These are phyloP conservation scores for Pisolithus microcarpus DNA, from an alignment of 768 basidiomycete genomes.

Conservation along the genomic window DNA sequence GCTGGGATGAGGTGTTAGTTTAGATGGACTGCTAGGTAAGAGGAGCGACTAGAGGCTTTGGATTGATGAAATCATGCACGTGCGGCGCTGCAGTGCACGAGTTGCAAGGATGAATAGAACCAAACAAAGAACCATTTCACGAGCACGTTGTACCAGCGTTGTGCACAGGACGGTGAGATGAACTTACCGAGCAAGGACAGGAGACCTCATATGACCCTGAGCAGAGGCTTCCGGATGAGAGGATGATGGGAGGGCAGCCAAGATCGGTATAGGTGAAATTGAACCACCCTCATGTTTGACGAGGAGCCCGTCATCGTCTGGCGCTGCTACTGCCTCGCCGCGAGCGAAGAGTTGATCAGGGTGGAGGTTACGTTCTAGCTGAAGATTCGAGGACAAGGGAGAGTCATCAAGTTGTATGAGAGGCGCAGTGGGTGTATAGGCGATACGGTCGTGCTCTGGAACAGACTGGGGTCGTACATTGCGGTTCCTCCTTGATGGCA, in stretches of 20 bases:
- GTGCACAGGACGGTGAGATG: not conserved
- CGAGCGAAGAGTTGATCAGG: constrained; percentile 4
- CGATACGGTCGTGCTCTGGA: constrained; percentile 9
- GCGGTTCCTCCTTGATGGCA: constrained; percentile 21
- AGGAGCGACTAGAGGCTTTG: not conserved
- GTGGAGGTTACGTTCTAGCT: constrained; percentile 8
- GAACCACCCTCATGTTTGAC: constrained; percentile 23
- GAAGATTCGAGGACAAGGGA: constrained; percentile 13
- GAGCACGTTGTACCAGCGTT: not conserved
- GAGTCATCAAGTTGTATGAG: constrained; percentile 29
- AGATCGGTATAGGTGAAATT: constrained; percentile 9
- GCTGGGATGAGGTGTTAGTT: constrained; percentile 27
- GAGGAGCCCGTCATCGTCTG: constrained; percentile 18
- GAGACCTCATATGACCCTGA: constrained; percentile 25
- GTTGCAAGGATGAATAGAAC: not conserved
- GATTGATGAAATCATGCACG: constrained; percentile 2
- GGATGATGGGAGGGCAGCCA: not conserved
- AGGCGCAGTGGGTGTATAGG: constrained; percentile 23
- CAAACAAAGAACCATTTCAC: constrained; percentile 3
- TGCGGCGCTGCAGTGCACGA: constrained; percentile 7
- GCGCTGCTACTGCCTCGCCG: constrained; percentile 8
- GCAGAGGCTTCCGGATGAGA: not conserved
- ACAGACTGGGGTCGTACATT: constrained; percentile 18
- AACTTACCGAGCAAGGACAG: constrained; percentile 26
- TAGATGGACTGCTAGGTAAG: not conserved